Conservation (phyloP, 140 eudicot species). For the Ambrosia hybrid region DNA sequence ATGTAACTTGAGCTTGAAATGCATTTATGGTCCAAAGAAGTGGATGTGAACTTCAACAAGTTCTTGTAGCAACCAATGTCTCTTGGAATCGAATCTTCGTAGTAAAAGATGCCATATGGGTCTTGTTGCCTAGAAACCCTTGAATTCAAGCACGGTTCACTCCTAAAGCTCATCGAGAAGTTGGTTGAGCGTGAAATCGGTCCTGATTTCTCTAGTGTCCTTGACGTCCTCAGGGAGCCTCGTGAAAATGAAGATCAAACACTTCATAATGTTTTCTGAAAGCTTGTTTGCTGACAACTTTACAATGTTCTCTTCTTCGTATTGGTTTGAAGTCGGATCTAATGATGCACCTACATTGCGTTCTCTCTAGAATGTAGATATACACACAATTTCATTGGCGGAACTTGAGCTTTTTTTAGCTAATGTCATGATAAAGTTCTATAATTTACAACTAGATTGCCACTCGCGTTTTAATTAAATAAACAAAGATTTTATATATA, state of each 20-base stretch:
- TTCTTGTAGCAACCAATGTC: slow-evolving; percentile 96
- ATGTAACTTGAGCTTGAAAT: slow-evolving; percentile 78
- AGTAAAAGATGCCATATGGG: slow-evolving; percentile 76
- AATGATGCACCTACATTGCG: slow-evolving; percentile 33
- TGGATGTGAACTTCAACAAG: slow-evolving; percentile 79
- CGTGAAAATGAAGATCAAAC: slow-evolving; percentile 71
- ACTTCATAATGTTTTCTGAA: slow-evolving; percentile 92
- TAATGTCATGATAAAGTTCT: no score
- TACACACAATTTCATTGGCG: no score
- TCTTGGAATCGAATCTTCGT: slow-evolving; percentile 81
- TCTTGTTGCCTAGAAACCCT: slow-evolving; percentile 91
- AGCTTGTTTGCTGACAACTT: slow-evolving; percentile 87
- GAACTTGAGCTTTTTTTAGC: no score
- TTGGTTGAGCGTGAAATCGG: slow-evolving; percentile 71
- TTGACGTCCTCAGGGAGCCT: slow-evolving; percentile 73
- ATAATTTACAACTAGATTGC: no score
- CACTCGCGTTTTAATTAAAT: no score
- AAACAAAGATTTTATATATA: no score
- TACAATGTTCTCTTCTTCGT: slow-evolving; percentile 58
- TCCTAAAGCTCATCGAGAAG: slow-evolving; percentile 82
- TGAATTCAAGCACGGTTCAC: slow-evolving; percentile 59
- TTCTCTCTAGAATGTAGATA: slow-evolving; percentile 48
- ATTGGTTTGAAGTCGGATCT: slow-evolving; percentile 44
- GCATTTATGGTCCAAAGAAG: slow-evolving; percentile 79
- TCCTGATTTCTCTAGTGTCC: slow-evolving; percentile 83